A percentile compares a stretch with the other conserved stretches of the same genome.
phyloP scores from a whole-genome alignment of 2,329 filamentous ascomycete genomes.

The Aureobasidium sp. region DNA sequence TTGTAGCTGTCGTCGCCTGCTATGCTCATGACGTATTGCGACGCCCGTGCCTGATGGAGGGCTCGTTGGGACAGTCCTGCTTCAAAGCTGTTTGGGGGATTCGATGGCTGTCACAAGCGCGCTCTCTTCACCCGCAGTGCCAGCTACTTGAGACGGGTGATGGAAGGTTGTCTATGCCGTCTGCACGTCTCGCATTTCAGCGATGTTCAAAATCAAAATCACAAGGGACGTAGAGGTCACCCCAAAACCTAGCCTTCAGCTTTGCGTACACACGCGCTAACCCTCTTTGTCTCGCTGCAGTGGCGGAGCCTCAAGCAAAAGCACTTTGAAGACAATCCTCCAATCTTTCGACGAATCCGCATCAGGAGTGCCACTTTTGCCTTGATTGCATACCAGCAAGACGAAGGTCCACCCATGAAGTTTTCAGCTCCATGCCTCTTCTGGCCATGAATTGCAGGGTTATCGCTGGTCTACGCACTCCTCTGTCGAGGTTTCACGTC shows the following conservation, averaged over 20 bases:
- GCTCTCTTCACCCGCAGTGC: background rate
- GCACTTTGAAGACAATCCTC: background rate
- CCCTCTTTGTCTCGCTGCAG: too few relatives aligned
- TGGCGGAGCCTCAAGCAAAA: background rate
- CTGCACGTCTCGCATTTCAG: background rate
- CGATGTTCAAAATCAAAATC: background rate
- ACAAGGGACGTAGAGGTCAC: background rate
- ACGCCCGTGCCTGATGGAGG: background rate
- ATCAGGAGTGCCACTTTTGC: background rate
- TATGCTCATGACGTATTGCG: background rate
- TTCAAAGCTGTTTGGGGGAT: background rate
- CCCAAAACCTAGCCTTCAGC: background rate
- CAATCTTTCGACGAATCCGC: background rate
- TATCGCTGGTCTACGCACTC: background rate
- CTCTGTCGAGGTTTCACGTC: background rate
- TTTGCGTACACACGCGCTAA: background rate
- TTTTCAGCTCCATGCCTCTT: background rate
- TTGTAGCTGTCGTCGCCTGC: background rate
- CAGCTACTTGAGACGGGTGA: background rate
- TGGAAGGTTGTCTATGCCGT: background rate
- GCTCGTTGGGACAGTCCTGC: background rate
- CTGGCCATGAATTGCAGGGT: too few relatives aligned
- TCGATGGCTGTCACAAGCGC: background rate
- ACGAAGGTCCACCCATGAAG: background rate
- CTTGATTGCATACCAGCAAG: background rate